Evolutionary conservation across 225 moss, liverwort and hornwort genomes (phyloP).

Genomic region (Pseudisothecium myosuroides): DNA sequence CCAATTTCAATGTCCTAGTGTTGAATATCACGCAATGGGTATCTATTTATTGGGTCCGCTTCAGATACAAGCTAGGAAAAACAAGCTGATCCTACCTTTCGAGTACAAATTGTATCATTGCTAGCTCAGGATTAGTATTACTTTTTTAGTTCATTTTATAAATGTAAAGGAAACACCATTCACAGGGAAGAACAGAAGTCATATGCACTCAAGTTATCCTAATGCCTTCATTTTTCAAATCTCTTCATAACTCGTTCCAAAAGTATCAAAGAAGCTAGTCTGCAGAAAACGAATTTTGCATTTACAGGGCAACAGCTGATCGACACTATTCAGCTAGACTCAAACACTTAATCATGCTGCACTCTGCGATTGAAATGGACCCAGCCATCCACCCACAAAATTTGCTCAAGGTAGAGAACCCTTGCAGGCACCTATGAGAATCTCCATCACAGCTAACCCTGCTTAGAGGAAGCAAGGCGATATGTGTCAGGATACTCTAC

Average conservation of each 20-base stretch:
- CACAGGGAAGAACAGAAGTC: background rate
- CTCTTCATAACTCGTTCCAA: constrained; percentile 15
- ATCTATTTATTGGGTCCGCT: too few relatives aligned
- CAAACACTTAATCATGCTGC: constrained; percentile 14
- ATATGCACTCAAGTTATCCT: background rate
- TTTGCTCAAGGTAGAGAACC: constrained; percentile 4
- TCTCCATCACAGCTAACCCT: constrained; percentile 17
- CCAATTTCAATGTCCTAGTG: background rate
- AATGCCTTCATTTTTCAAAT: constrained; percentile 1
- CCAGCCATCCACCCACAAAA: constrained; percentile 27
- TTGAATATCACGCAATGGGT: background rate
- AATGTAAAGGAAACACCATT: background rate
- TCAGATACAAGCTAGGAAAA: background rate
- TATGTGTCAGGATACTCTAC: background rate
- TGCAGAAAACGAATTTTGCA: constrained; percentile 15
- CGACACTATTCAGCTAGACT: background rate
- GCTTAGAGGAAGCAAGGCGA: background rate
- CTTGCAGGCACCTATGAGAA: constrained; percentile 1
- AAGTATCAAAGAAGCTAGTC: constrained; percentile 9
- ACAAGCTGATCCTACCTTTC: background rate
- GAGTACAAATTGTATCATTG: background rate
- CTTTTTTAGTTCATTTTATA: too few relatives aligned
- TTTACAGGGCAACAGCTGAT: constrained; percentile 16
- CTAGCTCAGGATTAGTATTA: background rate
- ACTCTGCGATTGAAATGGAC: constrained; percentile 1